Conservation (phyloP, 1,139 yeast species). For the Kurtzmaniella quercitrusa region DNA sequence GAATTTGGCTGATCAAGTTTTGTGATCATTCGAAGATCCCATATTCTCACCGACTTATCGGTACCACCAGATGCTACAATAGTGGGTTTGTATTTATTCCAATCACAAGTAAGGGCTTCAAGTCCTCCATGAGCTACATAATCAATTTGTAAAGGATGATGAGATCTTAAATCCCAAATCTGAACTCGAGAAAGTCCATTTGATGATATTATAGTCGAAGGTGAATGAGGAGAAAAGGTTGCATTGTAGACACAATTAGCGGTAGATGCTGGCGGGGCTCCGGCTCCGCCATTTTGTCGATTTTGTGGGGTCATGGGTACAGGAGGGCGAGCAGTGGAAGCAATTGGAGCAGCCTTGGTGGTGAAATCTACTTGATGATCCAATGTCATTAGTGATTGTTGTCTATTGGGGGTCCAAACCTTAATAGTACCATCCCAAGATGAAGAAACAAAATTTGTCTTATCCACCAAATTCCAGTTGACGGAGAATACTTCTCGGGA, state of each 20-base stretch:
- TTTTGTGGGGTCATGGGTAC: conserved; percentile 27
- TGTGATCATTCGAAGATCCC: conserved; percentile 80
- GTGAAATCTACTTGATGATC: conserved; percentile 32
- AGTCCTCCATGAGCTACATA: conserved; percentile 74
- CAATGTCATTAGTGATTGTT: conserved; percentile 58
- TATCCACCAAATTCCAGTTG: conserved; percentile 83
- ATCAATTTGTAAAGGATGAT: conserved; percentile 58
- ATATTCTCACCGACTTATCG: conserved; percentile 73
- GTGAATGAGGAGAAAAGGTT: conserved; percentile 80
- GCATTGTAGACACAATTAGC: conserved; percentile 72
- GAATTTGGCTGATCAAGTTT: conserved; percentile 36
- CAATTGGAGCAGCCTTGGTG: conserved; percentile 20
- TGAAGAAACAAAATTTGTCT: conserved; percentile 64
- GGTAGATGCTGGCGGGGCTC: conserved; percentile 27
- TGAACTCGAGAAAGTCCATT: conserved; percentile 78
- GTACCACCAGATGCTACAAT: conserved; percentile 87
- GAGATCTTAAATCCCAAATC: conserved; percentile 78
- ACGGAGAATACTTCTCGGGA: conserved; percentile 81
- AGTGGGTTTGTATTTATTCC: conserved; percentile 82
- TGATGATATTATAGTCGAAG: conserved; percentile 65
- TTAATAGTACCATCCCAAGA: conserved; percentile 94
- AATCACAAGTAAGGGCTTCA: conserved; percentile 78
- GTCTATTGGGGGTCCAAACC: conserved; percentile 62
- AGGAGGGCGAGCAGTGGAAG: conserved; percentile 26
- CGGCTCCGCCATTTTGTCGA: conserved; percentile 13